These are phyloP conservation scores for Albugo candida DNA, from an alignment of 352 stramenopile genomes.

Conservation along the genomic window DNA sequence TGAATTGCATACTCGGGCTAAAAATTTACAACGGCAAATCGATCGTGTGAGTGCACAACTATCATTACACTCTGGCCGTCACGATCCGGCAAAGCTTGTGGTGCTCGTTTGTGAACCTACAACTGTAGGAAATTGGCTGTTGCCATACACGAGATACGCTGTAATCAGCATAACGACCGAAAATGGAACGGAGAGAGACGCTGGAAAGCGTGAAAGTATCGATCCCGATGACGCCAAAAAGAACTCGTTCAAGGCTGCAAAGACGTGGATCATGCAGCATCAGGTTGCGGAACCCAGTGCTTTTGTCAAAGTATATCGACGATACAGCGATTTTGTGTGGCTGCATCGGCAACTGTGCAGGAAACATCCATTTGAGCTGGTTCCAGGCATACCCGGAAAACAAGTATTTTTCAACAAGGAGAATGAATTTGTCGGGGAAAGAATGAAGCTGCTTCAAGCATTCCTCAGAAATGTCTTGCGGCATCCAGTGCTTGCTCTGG, in stretches of 20 bases:
- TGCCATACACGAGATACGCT: slow-evolving; percentile 68
- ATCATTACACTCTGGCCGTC: slow-evolving; percentile 44
- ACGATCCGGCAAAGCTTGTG: slow-evolving; percentile 62
- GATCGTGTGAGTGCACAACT: slow-evolving; percentile 56
- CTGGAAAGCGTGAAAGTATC: not conserved
- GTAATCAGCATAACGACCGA: slow-evolving; percentile 61
- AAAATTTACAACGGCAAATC: slow-evolving; percentile 54
- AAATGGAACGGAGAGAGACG: slow-evolving; percentile 1
- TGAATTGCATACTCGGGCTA: slow-evolving; percentile 44
- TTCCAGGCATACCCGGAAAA: slow-evolving; percentile 54
- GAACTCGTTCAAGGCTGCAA: slow-evolving; percentile 46
- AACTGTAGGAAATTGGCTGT: slow-evolving; percentile 60
- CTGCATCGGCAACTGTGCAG: slow-evolving; percentile 40
- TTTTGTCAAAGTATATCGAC: slow-evolving; percentile 66
- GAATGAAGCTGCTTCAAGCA: slow-evolving; percentile 61
- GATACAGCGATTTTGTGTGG: slow-evolving; percentile 78
- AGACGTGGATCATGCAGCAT: slow-evolving; percentile 56
- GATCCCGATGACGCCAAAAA: slow-evolving; percentile 5
- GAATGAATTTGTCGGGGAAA: slow-evolving; percentile 68
- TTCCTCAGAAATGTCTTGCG: slow-evolving; percentile 60
- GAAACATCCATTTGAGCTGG: slow-evolving; percentile 52
- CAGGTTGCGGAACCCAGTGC: slow-evolving; percentile 48
- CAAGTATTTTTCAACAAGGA: slow-evolving; percentile 72
- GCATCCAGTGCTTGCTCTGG: slow-evolving; percentile 35
- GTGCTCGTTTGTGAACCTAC: slow-evolving; percentile 63